A percentile compares a stretch with the other conserved stretches of the same genome.
Conservation (phyloP, 192 early-diverging fungal species). For the Mortierella claussenii region DNA sequence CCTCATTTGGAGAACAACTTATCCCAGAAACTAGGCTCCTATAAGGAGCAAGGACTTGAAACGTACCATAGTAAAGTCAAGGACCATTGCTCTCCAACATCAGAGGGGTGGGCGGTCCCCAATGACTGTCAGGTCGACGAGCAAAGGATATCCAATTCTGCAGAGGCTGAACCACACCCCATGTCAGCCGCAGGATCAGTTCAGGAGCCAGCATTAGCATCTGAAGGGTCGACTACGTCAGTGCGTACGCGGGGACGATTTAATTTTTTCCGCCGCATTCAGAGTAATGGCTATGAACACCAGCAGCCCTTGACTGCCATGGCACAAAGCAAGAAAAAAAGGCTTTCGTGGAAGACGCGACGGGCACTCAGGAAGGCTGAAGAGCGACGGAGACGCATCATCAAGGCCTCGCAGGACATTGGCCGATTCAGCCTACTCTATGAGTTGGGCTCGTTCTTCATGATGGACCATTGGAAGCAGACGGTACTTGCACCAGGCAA, state of each 20-base stretch:
- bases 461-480: constrained; percentile 29
- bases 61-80: neutral
- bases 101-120: neutral
- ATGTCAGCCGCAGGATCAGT: neutral
- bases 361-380: constrained; percentile 16
- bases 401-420: constrained; percentile 41
- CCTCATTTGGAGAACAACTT: neutral
- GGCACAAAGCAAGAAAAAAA: constrained; percentile 11
- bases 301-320: constrained; percentile 4
- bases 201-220: neutral
- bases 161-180: neutral
- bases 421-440: constrained; percentile 40
- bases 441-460: constrained; percentile 12
- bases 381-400: constrained; percentile 16
- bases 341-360: constrained; percentile 10
- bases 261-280: constrained; percentile 12
- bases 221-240: too few relatives aligned
- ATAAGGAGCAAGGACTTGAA: neutral
- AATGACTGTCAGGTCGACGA: too few relatives aligned
- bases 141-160: neutral
- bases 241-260: constrained; percentile 9
- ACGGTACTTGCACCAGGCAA: constrained; percentile 13
- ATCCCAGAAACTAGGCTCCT: neutral
- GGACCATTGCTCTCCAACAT: neutral
- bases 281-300: neutral